Conservation (phyloP, 805 yeast genomes). For the Wickerhamiella sergipiensis region DNA sequence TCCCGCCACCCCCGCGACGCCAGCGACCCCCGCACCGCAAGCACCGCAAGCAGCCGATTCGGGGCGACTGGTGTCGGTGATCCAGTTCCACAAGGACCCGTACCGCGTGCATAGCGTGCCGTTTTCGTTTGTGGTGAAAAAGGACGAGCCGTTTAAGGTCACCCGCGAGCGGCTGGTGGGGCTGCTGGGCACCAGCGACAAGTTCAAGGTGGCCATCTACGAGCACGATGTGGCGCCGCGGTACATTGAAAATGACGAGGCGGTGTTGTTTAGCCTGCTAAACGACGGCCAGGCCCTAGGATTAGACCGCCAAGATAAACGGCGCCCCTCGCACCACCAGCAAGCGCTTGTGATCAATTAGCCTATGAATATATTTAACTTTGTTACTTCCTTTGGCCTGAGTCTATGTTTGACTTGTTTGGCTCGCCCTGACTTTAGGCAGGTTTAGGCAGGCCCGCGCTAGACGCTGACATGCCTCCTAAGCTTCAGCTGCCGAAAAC, state of each 20-base stretch:
- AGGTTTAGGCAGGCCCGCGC: background rate
- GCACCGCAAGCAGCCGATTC: no score
- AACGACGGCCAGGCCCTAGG: conserved; percentile 45
- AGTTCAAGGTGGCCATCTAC: conserved; percentile 47
- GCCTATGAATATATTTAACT: background rate
- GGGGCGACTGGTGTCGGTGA: conserved; percentile 38
- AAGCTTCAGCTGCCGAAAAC: conserved; percentile 11
- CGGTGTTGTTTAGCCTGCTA: conserved; percentile 43
- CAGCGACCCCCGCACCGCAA: no score
- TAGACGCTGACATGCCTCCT: background rate
- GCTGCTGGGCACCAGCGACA: conserved; percentile 68
- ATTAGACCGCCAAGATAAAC: conserved; percentile 76
- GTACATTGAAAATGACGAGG: conserved; percentile 37
- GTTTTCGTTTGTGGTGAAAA: conserved; percentile 44
- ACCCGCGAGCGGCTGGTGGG: conserved; percentile 56
- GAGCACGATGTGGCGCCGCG: conserved; percentile 23
- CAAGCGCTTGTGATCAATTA: conserved; percentile 17
- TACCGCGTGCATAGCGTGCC: conserved; percentile 58
- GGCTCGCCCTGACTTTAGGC: no score
- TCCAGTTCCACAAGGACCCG: conserved; percentile 57
- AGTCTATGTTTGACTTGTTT: no score
- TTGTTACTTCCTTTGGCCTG: no score
- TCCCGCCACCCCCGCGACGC: no score
- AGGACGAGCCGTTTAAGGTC: conserved; percentile 48
- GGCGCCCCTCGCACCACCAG: conserved; percentile 7